A percentile compares a stretch with the other conserved stretches of the same genome.
Conservation (phyloP, 1,284 basidiomycete genomes). For the Boletus smithii region DNA sequence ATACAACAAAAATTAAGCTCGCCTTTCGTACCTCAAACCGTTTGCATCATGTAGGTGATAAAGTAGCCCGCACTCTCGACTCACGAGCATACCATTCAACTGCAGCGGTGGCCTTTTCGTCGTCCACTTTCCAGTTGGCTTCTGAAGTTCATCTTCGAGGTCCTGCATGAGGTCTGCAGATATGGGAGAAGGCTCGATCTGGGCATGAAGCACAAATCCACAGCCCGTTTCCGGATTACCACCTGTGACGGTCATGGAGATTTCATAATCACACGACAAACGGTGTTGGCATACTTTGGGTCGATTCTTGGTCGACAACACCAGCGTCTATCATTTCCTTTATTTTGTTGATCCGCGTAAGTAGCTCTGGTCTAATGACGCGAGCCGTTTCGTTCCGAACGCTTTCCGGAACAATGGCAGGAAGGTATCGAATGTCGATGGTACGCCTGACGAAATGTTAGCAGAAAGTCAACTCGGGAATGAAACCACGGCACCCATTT, state of each 20-base stretch:
- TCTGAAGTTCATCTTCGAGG: slow-evolving; percentile 66
- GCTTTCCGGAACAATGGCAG: slow-evolving; percentile 56
- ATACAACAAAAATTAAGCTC: background rate
- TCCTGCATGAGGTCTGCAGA: slow-evolving; percentile 57
- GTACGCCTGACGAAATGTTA: slow-evolving; percentile 40
- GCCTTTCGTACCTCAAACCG: slow-evolving; percentile 55
- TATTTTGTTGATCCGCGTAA: slow-evolving; percentile 54
- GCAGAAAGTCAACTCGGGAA: background rate
- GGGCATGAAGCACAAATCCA: slow-evolving; percentile 61
- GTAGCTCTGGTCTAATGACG: slow-evolving; percentile 65
- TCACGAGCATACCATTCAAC: slow-evolving; percentile 65
- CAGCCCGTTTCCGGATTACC: slow-evolving; percentile 39
- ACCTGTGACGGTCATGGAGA: slow-evolving; percentile 12
- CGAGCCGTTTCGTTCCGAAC: slow-evolving; percentile 59
- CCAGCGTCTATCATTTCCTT: slow-evolving; percentile 63
- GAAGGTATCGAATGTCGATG: slow-evolving; percentile 66
- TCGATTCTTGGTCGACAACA: slow-evolving; percentile 48
- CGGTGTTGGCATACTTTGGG: slow-evolving; percentile 15
- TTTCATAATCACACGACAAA: background rate
- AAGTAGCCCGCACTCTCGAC: slow-evolving; percentile 74
- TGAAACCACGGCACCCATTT: slow-evolving; percentile 46
- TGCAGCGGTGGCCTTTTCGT: slow-evolving; percentile 51
- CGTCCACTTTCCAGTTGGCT: slow-evolving; percentile 67
- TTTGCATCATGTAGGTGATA: slow-evolving; percentile 62
- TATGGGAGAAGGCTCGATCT: slow-evolving; percentile 52